Conservation (phyloP, 2,329 filamentous ascomycete genomes). For the Periconia sp. region DNA sequence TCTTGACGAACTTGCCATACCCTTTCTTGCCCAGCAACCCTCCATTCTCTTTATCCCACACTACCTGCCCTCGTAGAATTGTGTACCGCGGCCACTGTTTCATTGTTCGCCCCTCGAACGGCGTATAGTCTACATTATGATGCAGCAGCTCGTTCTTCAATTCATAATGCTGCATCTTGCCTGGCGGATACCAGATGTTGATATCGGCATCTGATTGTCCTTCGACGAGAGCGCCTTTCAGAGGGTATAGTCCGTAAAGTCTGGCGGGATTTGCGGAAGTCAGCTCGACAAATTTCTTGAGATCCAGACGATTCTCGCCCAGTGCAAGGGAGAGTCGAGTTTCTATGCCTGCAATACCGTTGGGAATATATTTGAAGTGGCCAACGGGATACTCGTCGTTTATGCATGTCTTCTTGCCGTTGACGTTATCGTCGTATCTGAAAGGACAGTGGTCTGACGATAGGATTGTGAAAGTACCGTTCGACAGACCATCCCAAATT, state of each 20-base stretch:
- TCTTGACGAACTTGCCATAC: slow-evolving; percentile 57
- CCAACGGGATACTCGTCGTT: slow-evolving; percentile 51
- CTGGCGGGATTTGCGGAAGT: slow-evolving; percentile 63
- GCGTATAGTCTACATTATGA: slow-evolving; percentile 68
- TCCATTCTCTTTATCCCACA: slow-evolving; percentile 63
- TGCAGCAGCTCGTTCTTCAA: slow-evolving; percentile 63
- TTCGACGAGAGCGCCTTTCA: slow-evolving; percentile 58
- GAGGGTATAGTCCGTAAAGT: slow-evolving; percentile 62
- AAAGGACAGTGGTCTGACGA: slow-evolving; percentile 58
- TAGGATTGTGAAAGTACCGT: slow-evolving; percentile 61
- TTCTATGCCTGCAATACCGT: slow-evolving; percentile 64
- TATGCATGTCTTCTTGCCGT: slow-evolving; percentile 56
- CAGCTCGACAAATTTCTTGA: slow-evolving; percentile 61
- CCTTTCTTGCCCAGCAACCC: slow-evolving; percentile 58
- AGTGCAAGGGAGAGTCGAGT: slow-evolving; percentile 60
- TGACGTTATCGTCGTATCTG: slow-evolving; percentile 51
- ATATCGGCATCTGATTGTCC: slow-evolving; percentile 63
- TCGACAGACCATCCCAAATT: slow-evolving; percentile 58
- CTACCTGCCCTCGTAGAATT: slow-evolving; percentile 62
- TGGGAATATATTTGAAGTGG: slow-evolving; percentile 64
- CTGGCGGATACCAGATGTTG: slow-evolving; percentile 56
- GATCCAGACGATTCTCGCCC: slow-evolving; percentile 45
- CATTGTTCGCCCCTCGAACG: slow-evolving; percentile 63
- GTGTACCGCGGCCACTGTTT: slow-evolving; percentile 68
- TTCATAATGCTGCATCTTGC: slow-evolving; percentile 49